Base-by-base conservation (phyloP, 1,139 yeast species). In the Zygoascus meyerae region DNA sequence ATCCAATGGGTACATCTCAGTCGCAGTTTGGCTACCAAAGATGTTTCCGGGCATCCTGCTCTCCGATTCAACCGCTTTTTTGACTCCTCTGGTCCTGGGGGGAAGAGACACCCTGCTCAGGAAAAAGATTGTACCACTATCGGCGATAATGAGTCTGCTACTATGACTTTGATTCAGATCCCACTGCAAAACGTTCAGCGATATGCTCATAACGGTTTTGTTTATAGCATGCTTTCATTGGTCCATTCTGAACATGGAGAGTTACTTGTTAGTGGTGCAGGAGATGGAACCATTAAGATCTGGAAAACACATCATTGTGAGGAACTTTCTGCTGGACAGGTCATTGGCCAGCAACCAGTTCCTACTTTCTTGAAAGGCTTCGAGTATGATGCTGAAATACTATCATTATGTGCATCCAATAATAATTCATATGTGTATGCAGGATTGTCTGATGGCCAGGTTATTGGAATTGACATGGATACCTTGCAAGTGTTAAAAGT, bases 181-280 rank as follows among this genome's bases (percentile, higher is more conserved):
- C 83, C 85, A 1, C 70, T 78, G 9, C 71, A 73, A 17, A 82
- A 87, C 57, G 75, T 79, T 34, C 73, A 86, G 2, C 71, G 81
- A 10, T 92, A 86, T 65, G 97, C 98, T 1, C 98, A 92, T 62
- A 80, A 85, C 60, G 95, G 97, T 6, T 90, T 86, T 58, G 81
- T 92, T 12, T 87, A 89, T 63, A 77, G 90, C 34, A 76, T 89
- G 77, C 73, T 48, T 52, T 72, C 52, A n/a, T 57, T 55, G 37
- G 52, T 40, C 44, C 39, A 66, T 58, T 50, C 55, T 44, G 61
- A 60, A n/a, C 62, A 57, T 41, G 59, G 66, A 3, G 75, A 74
- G 38, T 61, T 68, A 8, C 61, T 83, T 5, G 66, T 81, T 3
- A 73, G 83, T 3, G 94, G 95, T 30, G 95, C 96, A 44, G 97